Evolutionary conservation across 441 rosid genomes (phyloP).

Genomic region (Corymbia calophylla): DNA sequence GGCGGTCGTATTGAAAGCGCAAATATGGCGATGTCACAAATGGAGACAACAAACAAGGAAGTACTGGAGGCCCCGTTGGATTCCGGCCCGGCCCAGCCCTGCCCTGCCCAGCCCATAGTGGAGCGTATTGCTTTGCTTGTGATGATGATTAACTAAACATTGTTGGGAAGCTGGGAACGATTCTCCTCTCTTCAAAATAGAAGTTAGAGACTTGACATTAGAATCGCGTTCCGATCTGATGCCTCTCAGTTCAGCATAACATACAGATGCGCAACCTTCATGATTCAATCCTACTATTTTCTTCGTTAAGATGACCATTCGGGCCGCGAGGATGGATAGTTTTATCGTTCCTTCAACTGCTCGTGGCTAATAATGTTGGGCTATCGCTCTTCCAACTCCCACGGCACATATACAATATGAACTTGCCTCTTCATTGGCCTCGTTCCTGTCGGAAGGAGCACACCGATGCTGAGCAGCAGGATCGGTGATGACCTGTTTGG

Average conservation of each 20-base stretch:
- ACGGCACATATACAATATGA: accelerated
- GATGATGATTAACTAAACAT: not conserved
- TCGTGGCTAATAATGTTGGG: too few species aligned
- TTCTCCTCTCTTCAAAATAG: not conserved
- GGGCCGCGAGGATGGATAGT: accelerated
- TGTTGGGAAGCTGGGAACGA: not conserved
- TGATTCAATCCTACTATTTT: not conserved
- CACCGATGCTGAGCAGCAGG: not conserved
- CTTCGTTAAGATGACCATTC: not conserved
- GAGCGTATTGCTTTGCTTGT: not conserved
- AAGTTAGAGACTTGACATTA: not conserved
- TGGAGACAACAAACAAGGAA: not conserved
- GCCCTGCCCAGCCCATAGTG: not conserved
- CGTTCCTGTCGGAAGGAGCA: not conserved
- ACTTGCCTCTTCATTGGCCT: not conserved
- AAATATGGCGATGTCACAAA: not conserved
- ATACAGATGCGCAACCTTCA: not conserved
- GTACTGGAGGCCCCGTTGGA: not conserved
- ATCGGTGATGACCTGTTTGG: not conserved
- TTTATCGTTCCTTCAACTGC: not conserved
- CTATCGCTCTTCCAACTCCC: too few species aligned
- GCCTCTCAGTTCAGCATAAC: not conserved
- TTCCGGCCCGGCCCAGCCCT: not conserved
- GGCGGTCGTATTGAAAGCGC: not conserved
- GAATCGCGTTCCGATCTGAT: not conserved